Evolutionary conservation across 2,329 filamentous ascomycete genomes (phyloP), one percentile per base, ranked within the genome.

Genomic region (Pezicula radicicola): DNA sequence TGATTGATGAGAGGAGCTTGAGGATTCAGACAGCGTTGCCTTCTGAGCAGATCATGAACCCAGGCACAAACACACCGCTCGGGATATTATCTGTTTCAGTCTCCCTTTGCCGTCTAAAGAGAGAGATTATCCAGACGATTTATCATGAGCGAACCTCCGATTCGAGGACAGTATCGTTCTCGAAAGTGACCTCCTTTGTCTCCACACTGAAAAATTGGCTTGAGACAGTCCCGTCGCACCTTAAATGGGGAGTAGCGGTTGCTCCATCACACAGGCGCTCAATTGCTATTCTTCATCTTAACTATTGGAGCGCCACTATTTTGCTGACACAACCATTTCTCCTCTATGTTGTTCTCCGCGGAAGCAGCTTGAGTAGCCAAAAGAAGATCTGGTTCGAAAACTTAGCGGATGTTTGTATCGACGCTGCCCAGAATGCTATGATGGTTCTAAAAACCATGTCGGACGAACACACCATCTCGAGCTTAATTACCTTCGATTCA

Each of bases 261-360:
- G 54, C 54, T 13, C 56, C 54, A 13, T 51, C 54, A 8, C 56
- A 59, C 36, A 47, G 46, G 18, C 54, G 56, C n/a, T 44, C 54
- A 16, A 55, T 59, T 30, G 56, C 46, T 4, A 55, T 59, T 19
- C 52, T 59, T 15, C 56, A 59, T 27, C 42, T 59, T n/a, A 56
- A 59, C 13, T 59, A 59, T 45, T 59, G 56, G 56, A 50, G 56
- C 37, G 52, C 56, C 3, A 59, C 52, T 28, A 59, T 56, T 49
- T 44, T 56, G 3, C 50, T 59, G n/a, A 56, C 56, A 1, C 54
- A 56, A 25, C 52, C 56, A 6, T 59, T 59, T 37, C 54, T 59
- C 16, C 50, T 59, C 3, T 59, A 59, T 46, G 49, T 56, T 7
- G 50, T 52, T 4, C 40, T 59, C n/a, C 35, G 51, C 41, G 54